Percentiles rank a stretch among this genome's conserved stretches.
phyloP scores from a whole-genome alignment of 2,329 filamentous ascomycete genomes.

The Penicillium freii region DNA sequence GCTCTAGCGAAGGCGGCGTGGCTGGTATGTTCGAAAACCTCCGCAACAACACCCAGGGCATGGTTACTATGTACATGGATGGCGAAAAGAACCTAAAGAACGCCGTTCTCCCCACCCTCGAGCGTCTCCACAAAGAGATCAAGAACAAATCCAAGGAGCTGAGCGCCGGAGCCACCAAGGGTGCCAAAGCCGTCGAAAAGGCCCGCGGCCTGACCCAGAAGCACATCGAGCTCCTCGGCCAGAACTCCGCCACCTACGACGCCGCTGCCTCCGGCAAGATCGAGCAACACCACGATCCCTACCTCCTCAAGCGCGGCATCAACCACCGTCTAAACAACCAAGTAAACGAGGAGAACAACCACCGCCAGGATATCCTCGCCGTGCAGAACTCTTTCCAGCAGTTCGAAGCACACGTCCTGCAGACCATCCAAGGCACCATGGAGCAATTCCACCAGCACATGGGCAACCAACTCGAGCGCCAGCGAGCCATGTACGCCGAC shows the following conservation, averaged over 20 bases:
- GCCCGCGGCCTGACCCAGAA: constrained; percentile 83
- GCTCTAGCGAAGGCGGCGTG: constrained; percentile 81
- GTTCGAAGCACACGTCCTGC: constrained; percentile 83
- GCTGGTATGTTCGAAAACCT: constrained; percentile 93
- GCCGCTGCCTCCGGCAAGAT: constrained; percentile 67
- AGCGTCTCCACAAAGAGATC: constrained; percentile 90
- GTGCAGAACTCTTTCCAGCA: constrained; percentile 87
- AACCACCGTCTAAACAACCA: constrained; percentile 84
- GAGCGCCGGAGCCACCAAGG: constrained; percentile 73
- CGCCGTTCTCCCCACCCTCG: constrained; percentile 80
- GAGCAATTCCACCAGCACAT: constrained; percentile 79
- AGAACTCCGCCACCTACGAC: constrained; percentile 78
- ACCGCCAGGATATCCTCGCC: constrained; percentile 82
- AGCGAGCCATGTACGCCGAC: constrained; percentile 76
- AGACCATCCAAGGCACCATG: constrained; percentile 78
- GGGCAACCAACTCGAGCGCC: constrained; percentile 76
- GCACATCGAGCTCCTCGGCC: constrained; percentile 89
- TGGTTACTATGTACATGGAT: constrained; percentile 85
- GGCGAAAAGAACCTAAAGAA: constrained; percentile 88
- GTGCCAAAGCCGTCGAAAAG: constrained; percentile 88
- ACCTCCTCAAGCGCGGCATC: constrained; percentile 78
- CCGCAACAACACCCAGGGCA: constrained; percentile 72
- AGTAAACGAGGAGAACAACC: constrained; percentile 92
- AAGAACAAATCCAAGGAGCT: constrained; percentile 96
- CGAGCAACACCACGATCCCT: constrained; percentile 76